These are phyloP conservation scores for Diaporthe velutina DNA, from an alignment of 2,329 filamentous ascomycete species.

Conservation along the genomic window DNA sequence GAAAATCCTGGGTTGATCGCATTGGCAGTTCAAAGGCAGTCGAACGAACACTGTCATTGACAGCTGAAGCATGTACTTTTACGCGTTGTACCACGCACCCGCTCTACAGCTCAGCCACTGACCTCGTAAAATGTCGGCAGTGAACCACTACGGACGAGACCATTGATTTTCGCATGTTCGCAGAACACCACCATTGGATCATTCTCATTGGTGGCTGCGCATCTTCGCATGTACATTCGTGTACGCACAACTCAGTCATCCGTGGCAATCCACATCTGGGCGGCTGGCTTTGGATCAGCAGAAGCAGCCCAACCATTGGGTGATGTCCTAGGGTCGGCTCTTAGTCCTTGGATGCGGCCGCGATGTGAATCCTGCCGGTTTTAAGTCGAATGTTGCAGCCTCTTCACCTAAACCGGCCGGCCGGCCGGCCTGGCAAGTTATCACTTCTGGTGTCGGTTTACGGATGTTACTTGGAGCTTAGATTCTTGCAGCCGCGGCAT, in stretches of 20 bases:
- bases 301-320: background rate
- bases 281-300: background rate
- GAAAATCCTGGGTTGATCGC: background rate
- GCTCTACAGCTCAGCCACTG: conserved; percentile 1
- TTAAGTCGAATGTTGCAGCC: background rate
- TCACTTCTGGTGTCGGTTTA: background rate
- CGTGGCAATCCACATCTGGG: background rate
- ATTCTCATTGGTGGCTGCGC: background rate
- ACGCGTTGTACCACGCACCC: background rate
- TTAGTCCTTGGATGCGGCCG: background rate
- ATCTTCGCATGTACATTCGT: background rate
- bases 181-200: background rate
- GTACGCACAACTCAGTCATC: background rate
- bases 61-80: background rate
- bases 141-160: background rate
- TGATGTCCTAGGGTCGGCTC: background rate
- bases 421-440: background rate
- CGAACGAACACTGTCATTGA: too few species aligned
- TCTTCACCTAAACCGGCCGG: background rate
- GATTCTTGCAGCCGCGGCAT: background rate
- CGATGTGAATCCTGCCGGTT: conserved; percentile 17
- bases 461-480: background rate
- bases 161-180: background rate
- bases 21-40: background rate
- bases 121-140: background rate